Evolutionary conservation across 768 basidiomycete genomes (phyloP), one percentile per base, ranked within the genome.

Genomic region (Neoboletus subvelutipes): DNA sequence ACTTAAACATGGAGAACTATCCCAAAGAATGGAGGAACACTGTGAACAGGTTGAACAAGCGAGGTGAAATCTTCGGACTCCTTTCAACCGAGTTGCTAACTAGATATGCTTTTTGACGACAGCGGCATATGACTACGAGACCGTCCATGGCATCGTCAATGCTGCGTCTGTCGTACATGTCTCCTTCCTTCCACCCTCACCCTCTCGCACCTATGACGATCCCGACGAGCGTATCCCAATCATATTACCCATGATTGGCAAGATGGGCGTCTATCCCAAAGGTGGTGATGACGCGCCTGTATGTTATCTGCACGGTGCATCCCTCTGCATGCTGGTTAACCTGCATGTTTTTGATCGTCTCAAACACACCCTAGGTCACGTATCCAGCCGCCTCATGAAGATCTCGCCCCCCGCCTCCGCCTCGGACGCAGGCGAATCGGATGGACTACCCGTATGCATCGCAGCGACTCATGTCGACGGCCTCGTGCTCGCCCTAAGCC

Each of bases 1-100:
- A 10, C 34, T 52, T 29, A 36, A 73, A 78, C 61, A 85, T 84
- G 22, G 82, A 84, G 5, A 59, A 57, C 62, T 86, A 85, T 70
- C 82, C 82, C 0, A 68, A 59, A 42, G 61, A 58, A 54, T 24
- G 7, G 17, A 57, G 55, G 26, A 67, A 68, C 45, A 61, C 67
- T 3, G 64, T 67, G 37, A 67, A 68, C 39, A 68, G 66, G 58
- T n/a, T 61, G 46, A 60, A 36, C 47, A 68, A 67, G 45, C 61
- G 57, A 54, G 66, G 67, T 68, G 26, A 60, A 55, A 42, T 29
- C 28, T 28, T 37, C 6, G 5, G 11, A 22, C 12, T n/a, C 3
- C n/a, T 28, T 29, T 15, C 39, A 13, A 12, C 11, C n/a, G 11
- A n/a, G 39, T n/a, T 40, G 17, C 39, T 18, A 11, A 54, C 31